Evolutionary conservation across 768 basidiomycete species (phyloP), one percentile per base, ranked within the genome.

Genomic region (Russula vinacea): DNA sequence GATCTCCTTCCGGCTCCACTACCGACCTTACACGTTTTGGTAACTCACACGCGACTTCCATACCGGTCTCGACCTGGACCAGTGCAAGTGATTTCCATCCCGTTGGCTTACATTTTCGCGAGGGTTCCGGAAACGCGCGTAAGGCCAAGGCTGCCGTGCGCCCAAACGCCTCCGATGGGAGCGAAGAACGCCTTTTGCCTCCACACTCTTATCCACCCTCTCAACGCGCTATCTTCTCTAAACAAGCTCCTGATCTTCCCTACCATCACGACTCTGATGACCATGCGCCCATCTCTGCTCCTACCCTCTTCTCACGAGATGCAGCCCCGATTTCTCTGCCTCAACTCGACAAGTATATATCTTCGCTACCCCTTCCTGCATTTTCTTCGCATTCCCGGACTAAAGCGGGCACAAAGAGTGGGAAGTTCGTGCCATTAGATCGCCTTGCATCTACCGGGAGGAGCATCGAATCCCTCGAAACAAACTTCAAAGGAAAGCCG

Each of bases 351-450:
- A 53, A 58, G 32, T 68, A 68, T 53, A 67, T 68, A 33, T 67
- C 67, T 8, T 49, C 54, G 22, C 52, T 67, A 45, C 39, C 61
- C 10, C 32, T 51, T 19, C 67, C 67, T 6, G 6, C 52, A 39
- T 68, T 68, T 53, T 37, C 67, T 39, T 55, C 47, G 8, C 14
- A 16, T 35, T 58, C 65, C 14, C 35, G 55, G 35, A 45, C 26
- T 9, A 33, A 37, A 24, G 24, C 53, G 19, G 51, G 24, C 22
- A 35, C 35, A 19, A 52, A 51, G 13, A 35, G 50, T n/a, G 57
- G 47, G 14, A 85, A 85, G 81, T 89, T 90, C 67, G 79, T 80
- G 57, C 88, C 88, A 6, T 77, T 89, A 79, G 81, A 87, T 49
- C 76, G 74, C 32, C 74, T 90, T 40, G 77, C 75, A 6, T 77